phyloP scores from a whole-genome alignment of 495 filamentous ascomycete species.

The Talaromyces stipitatus region DNA sequence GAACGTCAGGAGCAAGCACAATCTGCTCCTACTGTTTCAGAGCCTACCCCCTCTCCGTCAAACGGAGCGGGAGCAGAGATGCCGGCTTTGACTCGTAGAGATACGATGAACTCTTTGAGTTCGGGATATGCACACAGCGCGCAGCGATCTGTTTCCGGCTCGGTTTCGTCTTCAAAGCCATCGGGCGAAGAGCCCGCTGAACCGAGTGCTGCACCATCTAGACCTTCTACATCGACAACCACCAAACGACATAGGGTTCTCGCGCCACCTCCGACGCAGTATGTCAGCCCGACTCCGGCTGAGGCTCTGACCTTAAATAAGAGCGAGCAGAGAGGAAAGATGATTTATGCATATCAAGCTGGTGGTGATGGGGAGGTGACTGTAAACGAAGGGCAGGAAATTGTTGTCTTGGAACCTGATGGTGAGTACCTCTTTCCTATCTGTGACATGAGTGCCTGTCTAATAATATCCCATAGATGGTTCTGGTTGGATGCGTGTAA shows the following conservation, averaged over 20 bases:
- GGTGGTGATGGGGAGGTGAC: conserved; percentile 72
- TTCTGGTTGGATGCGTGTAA: conserved; percentile 82
- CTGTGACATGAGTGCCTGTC: neutral
- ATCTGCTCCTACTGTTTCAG: conserved; percentile 32
- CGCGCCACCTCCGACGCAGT: conserved; percentile 79
- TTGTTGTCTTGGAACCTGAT: conserved; percentile 78
- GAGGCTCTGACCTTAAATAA: conserved; percentile 19
- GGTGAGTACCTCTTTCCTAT: conserved; percentile 46
- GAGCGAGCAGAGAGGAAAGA: conserved; percentile 67
- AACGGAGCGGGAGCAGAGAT: conserved; percentile 19
- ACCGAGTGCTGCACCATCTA: conserved; percentile 26
- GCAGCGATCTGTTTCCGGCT: conserved; percentile 61
- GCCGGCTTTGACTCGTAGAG: conserved; percentile 61
- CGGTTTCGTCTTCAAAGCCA: conserved; percentile 32
- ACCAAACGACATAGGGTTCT: conserved; percentile 62
- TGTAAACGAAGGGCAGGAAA: conserved; percentile 66
- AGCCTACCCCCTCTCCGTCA: conserved; percentile 24
- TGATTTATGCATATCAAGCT: conserved; percentile 81
- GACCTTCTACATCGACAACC: conserved; percentile 18
- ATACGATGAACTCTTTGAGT: conserved; percentile 89
- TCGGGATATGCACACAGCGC: conserved; percentile 82
- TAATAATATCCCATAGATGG: conserved; percentile 46
- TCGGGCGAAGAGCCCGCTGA: conserved; percentile 34
- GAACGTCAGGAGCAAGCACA: conserved; percentile 76
- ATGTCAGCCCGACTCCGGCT: conserved; percentile 55